Conservation (phyloP, 2,329 filamentous ascomycete species). For the Tolypocladium cylindrosporum region DNA sequence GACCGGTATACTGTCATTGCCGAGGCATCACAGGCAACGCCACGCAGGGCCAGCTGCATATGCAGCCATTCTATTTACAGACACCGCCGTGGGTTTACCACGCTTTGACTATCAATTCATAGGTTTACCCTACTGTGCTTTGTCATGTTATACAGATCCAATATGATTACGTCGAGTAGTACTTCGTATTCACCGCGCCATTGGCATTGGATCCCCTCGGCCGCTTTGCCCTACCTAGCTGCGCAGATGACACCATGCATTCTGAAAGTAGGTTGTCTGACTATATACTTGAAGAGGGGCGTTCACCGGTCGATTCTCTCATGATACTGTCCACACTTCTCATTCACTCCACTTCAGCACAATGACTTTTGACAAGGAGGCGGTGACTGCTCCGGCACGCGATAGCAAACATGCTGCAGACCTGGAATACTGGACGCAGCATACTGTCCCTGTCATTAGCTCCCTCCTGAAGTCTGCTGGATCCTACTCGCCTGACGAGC, state of each 20-base stretch:
- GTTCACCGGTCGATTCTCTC: neutral
- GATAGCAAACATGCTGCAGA: neutral
- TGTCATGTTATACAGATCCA: neutral
- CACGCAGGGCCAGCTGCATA: neutral
- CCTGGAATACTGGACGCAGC: conserved; percentile 4
- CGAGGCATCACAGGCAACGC: neutral
- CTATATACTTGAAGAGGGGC: neutral
- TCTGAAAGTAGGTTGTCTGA: no score
- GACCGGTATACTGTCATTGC: neutral
- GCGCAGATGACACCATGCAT: neutral
- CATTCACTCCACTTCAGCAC: neutral
- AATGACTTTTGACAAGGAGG: neutral
- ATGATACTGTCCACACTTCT: neutral
- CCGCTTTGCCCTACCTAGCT: neutral
- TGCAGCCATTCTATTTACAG: neutral
- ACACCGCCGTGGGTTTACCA: neutral
- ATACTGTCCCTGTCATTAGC: neutral
- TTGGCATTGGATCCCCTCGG: neutral
- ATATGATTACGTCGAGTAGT: no score
- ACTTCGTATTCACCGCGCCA: neutral
- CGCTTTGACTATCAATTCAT: neutral
- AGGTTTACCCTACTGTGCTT: neutral
- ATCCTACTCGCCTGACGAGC: conserved; percentile 3
- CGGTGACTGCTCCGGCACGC: neutral
- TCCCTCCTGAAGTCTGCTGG: conserved; percentile 4